phyloP scores from a whole-genome alignment of 2,329 filamentous ascomycete species.

The Bisporella sp. region DNA sequence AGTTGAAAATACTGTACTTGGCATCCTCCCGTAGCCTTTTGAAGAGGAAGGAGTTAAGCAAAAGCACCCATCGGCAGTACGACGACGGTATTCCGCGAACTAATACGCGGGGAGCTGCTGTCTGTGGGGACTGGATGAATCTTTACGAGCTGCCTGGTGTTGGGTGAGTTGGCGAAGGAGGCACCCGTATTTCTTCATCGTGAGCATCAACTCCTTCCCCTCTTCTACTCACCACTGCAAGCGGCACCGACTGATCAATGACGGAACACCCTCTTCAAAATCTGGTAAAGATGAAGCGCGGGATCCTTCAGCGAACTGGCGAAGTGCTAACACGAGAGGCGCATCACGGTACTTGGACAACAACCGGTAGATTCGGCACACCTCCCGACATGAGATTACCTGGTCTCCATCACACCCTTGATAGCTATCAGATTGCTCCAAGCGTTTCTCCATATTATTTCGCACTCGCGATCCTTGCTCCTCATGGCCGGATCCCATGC shows the following conservation, averaged over 20 bases:
- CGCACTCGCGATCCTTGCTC: neutral
- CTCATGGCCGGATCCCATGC: constrained; percentile 1
- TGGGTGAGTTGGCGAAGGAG: neutral
- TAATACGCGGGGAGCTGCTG: too few relatives aligned
- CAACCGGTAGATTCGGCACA: constrained; percentile 13
- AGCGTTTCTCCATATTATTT: neutral
- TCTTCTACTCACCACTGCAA: neutral
- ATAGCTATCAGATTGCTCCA: neutral
- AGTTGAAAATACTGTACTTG: too few relatives aligned
- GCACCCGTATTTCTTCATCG: neutral
- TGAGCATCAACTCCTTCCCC: neutral
- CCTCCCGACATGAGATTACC: constrained; percentile 13
- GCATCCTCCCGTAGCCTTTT: too few relatives aligned
- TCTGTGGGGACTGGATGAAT: too few relatives aligned
- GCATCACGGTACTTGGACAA: constrained; percentile 7
- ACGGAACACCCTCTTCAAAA: neutral
- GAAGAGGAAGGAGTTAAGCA: too few relatives aligned
- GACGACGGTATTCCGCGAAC: too few relatives aligned
- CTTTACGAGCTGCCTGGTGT: too few relatives aligned
- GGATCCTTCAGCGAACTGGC: neutral
- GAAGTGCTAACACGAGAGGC: neutral
- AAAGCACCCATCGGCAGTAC: too few relatives aligned
- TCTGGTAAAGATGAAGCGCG: neutral
- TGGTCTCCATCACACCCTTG: constrained; percentile 10
- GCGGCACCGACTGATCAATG: neutral